Evolutionary conservation across 75 land plant genomes (phyloP), one percentile per base, ranked within the genome.

Genomic region (Ceratopteris richardii): DNA sequence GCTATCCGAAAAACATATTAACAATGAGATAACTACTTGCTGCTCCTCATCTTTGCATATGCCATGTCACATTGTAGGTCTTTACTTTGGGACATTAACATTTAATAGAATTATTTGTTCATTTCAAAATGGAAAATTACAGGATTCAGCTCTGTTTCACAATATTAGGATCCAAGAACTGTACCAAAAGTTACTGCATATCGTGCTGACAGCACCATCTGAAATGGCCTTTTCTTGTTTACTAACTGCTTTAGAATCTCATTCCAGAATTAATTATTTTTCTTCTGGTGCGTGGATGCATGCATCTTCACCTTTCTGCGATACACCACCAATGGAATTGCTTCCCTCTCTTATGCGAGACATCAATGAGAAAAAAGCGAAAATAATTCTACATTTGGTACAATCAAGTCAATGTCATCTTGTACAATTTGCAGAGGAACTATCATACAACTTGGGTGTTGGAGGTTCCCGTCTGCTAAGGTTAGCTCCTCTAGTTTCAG

Each of bases 401-500:
- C 74, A 85, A 60, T 27, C 65, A 31, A 84, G 84, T 62, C 56
- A 79, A 36, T n/a, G 66, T 57, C 86, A 85, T 65, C 40, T 74
- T 64, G 58, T 63, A 13, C 57, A 69, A 31, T 82, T 80, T 26
- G 13, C 29, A 3, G 28, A 52, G 23, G 54, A 2, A 11, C 25
- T 52, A 52, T 24, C 7, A 2, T 26, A 3, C 14, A 23, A 52
- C 28, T 23, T 52, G 54, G 54, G 54, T 4, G 16, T 52, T 4
- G 5, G 28, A 52, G 25, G 14, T 23, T 5, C 4, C 4, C 54
- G 7, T 24, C 27, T 24, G 24, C 17, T 20, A 14, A 46, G 48
- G 37, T 9, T 33, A 33, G 50, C 22, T 17, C 50, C 50, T 46
- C 22, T 46, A 14, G 50, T 18, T 5, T 46, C 50, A 33, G 37